Percentiles rank a stretch among this genome's conserved stretches.
Conservation (phyloP, 805 yeast species). For the Hanseniaspora thailandica region DNA sequence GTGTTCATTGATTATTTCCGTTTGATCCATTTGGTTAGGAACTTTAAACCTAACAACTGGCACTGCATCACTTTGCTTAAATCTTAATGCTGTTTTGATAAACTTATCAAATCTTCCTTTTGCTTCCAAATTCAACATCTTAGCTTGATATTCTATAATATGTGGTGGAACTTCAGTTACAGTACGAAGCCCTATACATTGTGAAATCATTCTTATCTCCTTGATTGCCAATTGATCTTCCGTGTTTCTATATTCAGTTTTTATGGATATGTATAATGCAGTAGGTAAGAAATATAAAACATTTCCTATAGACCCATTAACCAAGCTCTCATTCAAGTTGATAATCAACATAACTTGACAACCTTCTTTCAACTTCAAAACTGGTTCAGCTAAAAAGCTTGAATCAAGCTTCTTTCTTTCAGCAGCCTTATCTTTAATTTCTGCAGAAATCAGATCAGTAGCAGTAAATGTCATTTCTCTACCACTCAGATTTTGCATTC, state of each 20-base stretch:
- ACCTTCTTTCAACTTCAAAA: conserved; percentile 56
- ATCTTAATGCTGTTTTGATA: conserved; percentile 6
- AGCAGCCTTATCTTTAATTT: conserved; percentile 18
- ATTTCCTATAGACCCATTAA: conserved; percentile 83
- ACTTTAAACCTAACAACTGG: conserved; percentile 30
- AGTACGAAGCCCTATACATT: conserved; percentile 23
- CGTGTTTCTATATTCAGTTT: conserved; percentile 21
- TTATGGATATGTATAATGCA: conserved; percentile 20
- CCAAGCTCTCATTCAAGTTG: conserved; percentile 63
- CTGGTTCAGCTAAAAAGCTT: conserved; percentile 59
- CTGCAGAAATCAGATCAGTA: conserved; percentile 31
- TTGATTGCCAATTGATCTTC: conserved; percentile 22
- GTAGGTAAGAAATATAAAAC: conserved; percentile 36
- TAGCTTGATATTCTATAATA: conserved; percentile 22
- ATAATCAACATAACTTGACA: conserved; percentile 93
- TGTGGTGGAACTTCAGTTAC: conserved; percentile 21
- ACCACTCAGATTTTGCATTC: conserved; percentile 43
- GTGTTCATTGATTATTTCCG: conserved; percentile 30
- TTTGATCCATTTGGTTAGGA: conserved; percentile 22
- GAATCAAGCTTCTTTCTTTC: conserved; percentile 35
- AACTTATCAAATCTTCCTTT: conserved; percentile 13
- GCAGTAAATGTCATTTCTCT: conserved; percentile 35
- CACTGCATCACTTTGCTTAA: conserved; percentile 14
- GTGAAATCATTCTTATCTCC: conserved; percentile 28
- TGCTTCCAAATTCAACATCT: not conserved